Conservation (phyloP, 495 filamentous ascomycete species). For the Daldinia grandis region DNA sequence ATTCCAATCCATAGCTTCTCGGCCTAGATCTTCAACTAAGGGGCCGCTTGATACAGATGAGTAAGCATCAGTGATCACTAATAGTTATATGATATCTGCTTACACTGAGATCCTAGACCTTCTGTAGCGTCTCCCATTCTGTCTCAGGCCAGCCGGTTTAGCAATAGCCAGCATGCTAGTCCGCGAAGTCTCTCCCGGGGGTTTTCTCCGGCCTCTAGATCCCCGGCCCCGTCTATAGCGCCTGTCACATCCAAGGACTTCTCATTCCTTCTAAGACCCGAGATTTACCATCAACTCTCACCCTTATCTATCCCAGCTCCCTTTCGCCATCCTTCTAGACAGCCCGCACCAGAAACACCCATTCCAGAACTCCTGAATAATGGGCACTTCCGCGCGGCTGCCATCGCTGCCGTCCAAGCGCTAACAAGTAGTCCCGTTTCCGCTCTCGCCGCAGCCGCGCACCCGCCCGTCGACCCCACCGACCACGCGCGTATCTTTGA, state of each 20-base stretch:
- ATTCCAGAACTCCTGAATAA: slow-evolving; percentile 63
- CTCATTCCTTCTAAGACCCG: slow-evolving; percentile 77
- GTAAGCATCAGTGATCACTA: slow-evolving; percentile 49
- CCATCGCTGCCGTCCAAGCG: slow-evolving; percentile 74
- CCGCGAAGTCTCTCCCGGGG: slow-evolving; percentile 29
- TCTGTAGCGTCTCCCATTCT: slow-evolving; percentile 43
- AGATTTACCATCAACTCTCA: slow-evolving; percentile 81
- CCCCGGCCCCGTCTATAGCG: slow-evolving; percentile 35
- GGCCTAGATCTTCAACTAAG: slow-evolving; percentile 62
- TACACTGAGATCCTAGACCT: slow-evolving; percentile 26
- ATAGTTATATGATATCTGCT: slow-evolving; percentile 16
- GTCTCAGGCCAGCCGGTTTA: slow-evolving; percentile 30
- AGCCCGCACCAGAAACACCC: slow-evolving; percentile 57
- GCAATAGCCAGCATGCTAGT: slow-evolving; percentile 33
- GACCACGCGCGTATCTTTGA: slow-evolving; percentile 73
- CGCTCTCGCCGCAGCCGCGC: slow-evolving; percentile 36
- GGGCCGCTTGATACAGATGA: slow-evolving; percentile 65
- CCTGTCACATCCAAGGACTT: slow-evolving; percentile 69
- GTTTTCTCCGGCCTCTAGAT: slow-evolving; percentile 36
- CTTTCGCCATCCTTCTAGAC: slow-evolving; percentile 60
- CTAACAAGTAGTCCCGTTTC: slow-evolving; percentile 62
- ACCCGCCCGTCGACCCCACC: slow-evolving; percentile 58
- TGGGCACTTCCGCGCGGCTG: slow-evolving; percentile 75
- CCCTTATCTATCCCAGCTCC: slow-evolving; percentile 69
- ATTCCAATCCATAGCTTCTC: slow-evolving; percentile 49